Evolutionary conservation across 495 filamentous ascomycete genomes (phyloP).

Genomic region (Penicillium canescens): DNA sequence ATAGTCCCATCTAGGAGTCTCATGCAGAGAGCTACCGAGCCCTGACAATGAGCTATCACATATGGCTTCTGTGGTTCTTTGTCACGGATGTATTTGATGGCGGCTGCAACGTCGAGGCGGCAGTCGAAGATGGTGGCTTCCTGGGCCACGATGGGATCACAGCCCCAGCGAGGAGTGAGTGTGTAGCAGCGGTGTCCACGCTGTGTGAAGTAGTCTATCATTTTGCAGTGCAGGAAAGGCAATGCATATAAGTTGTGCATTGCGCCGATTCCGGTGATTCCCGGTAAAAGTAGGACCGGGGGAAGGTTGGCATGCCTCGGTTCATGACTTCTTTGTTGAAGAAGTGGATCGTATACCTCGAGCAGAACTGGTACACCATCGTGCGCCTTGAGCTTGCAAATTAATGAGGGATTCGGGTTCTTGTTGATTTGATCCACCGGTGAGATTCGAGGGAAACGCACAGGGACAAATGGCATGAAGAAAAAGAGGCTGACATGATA

Average conservation of each 20-base stretch:
- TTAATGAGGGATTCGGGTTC: neutral
- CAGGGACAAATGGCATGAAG: conserved; percentile 50
- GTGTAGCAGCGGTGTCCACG: conserved; percentile 60
- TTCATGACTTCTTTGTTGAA: neutral
- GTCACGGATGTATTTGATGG: conserved; percentile 53
- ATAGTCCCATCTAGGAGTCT: conserved; percentile 68
- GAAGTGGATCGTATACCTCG: neutral
- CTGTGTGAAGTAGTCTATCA: conserved; percentile 62
- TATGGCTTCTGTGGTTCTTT: conserved; percentile 45
- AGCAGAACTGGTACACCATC: neutral
- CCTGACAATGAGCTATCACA: conserved; percentile 67
- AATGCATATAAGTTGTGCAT: conserved; percentile 65
- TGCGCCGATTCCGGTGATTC: conserved; percentile 63
- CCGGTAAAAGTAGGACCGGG: conserved; percentile 20
- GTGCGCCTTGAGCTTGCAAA: neutral
- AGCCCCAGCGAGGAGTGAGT: conserved; percentile 62
- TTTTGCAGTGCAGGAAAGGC: conserved; percentile 64
- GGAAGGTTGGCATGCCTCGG: neutral
- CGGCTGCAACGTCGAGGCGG: conserved; percentile 62
- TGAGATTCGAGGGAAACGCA: conserved; percentile 1
- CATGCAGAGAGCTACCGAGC: conserved; percentile 57
- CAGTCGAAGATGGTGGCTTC: conserved; percentile 61
- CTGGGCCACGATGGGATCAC: conserved; percentile 51
- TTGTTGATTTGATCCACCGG: neutral
- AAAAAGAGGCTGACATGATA: conserved; percentile 54